Percentiles rank a stretch among this genome's conserved stretches.
phyloP scores from a whole-genome alignment of 805 yeast species.

The Candida ascalaphidarum region DNA sequence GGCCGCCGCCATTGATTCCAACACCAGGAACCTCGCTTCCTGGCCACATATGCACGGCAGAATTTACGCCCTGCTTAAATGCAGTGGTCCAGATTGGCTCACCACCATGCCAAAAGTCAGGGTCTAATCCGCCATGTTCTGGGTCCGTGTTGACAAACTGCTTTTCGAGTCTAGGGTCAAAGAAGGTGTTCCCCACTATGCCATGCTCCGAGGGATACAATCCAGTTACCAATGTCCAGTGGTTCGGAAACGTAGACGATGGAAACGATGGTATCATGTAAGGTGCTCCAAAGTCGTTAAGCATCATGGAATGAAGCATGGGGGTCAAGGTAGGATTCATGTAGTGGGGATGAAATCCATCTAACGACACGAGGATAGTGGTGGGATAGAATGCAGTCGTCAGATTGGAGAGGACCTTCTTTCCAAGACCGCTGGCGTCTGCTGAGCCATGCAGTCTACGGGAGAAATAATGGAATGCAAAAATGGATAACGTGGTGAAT shows the following conservation, averaged over 20 bases:
- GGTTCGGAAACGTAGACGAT: constrained; percentile 83
- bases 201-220: constrained; percentile 79
- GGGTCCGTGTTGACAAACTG: constrained; percentile 61
- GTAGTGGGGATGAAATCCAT: constrained; percentile 89
- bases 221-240: constrained; percentile 88
- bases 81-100: constrained; percentile 87
- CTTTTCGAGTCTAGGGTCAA: constrained; percentile 45
- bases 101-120: constrained; percentile 74
- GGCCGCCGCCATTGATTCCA: constrained; percentile 30
- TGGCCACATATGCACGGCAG: constrained; percentile 96
- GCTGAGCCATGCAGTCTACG: neutral
- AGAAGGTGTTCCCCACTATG: constrained; percentile 76
- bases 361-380: constrained; percentile 72
- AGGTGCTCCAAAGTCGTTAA: constrained; percentile 57
- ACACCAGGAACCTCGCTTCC: constrained; percentile 71
- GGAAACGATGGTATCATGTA: constrained; percentile 86
- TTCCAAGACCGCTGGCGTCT: constrained; percentile 2
- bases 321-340: constrained; percentile 65
- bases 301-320: constrained; percentile 47
- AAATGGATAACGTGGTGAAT: neutral
- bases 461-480: no score
- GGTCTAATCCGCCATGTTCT: constrained; percentile 38
- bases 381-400: constrained; percentile 69
- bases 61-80: constrained; percentile 43
- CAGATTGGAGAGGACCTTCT: constrained; percentile 41